A percentile compares a stretch with the other conserved stretches of the same genome.
Conservation (phyloP, 2,329 filamentous ascomycete species). For the Trichophyton benhamiae region DNA sequence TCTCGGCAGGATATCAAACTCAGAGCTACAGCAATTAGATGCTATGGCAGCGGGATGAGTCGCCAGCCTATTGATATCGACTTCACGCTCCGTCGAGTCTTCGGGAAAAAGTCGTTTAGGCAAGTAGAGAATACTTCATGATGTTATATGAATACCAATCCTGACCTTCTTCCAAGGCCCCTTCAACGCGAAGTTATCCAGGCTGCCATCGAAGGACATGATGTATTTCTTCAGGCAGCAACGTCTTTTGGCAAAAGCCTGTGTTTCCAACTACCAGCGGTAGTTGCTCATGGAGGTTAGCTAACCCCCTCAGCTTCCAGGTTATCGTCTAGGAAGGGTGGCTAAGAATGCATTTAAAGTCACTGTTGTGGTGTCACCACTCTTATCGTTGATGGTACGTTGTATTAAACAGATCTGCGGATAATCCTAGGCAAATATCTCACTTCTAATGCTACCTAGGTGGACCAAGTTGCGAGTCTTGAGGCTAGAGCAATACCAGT, state of each 20-base stretch:
- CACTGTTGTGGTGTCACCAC: constrained; percentile 78
- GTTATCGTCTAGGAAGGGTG: neutral
- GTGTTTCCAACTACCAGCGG: constrained; percentile 88
- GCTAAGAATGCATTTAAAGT: constrained; percentile 41
- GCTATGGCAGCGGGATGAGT: constrained; percentile 13
- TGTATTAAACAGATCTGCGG: constrained; percentile 28
- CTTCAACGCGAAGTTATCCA: constrained; percentile 78
- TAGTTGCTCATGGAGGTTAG: constrained; percentile 74
- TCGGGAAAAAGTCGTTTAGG: constrained; percentile 63
- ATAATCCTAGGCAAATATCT: too few species aligned
- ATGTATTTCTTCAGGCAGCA: constrained; percentile 82
- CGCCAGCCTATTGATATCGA: constrained; percentile 47
- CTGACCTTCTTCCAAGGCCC: constrained; percentile 45
- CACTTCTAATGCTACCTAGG: constrained; percentile 42
- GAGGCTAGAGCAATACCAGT: constrained; percentile 63
- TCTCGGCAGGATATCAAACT: too few species aligned
- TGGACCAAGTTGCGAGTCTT: constrained; percentile 81
- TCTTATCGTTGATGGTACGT: constrained; percentile 74
- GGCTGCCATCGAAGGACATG: constrained; percentile 66
- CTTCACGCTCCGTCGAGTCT: constrained; percentile 61
- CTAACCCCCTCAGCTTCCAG: constrained; percentile 15
- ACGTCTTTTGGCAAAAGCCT: constrained; percentile 79
- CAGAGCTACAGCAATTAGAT: neutral
- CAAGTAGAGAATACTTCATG: constrained; percentile 22
- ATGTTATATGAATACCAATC: neutral